These are phyloP conservation scores for Verticillium tricorpus DNA, from an alignment of 2,329 filamentous ascomycete genomes.

Conservation along the genomic window DNA sequence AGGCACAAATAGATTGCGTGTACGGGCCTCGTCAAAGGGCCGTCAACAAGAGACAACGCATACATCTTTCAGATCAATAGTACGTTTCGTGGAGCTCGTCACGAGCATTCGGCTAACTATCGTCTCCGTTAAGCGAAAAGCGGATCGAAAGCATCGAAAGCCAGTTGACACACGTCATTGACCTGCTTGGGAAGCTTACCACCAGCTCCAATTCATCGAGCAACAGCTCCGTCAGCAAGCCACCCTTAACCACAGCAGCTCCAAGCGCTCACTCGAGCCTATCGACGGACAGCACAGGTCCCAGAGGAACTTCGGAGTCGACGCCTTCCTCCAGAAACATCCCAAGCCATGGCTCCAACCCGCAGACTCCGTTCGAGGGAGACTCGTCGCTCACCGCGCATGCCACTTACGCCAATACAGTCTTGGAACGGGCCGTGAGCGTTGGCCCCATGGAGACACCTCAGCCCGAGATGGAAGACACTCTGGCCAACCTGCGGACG, in stretches of 20 bases:
- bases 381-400: conserved; percentile 41
- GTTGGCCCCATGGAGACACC: conserved; percentile 19
- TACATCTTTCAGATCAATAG: conserved; percentile 13
- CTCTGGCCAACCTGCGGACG: conserved; percentile 26
- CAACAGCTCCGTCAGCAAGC: conserved; percentile 13
- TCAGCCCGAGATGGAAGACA: conserved; percentile 26
- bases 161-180: conserved; percentile 16
- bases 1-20: not conserved
- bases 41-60: conserved; percentile 11
- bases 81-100: conserved; percentile 3
- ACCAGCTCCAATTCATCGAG: conserved; percentile 10
- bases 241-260: conserved; percentile 3
- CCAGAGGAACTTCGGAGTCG: conserved; percentile 3
- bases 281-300: not conserved
- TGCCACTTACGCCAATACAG: conserved; percentile 40
- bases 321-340: conserved; percentile 1
- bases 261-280: not conserved
- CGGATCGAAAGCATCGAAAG: not conserved
- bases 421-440: conserved; percentile 31
- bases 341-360: conserved; percentile 10
- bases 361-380: conserved; percentile 31
- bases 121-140: not conserved
- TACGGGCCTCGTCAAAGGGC: not conserved
- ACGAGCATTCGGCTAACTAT: not conserved
- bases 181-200: conserved; percentile 26